Evolutionary conservation across 1,284 basidiomycete species (phyloP).

Genomic region (Ustilago shanxiensis): DNA sequence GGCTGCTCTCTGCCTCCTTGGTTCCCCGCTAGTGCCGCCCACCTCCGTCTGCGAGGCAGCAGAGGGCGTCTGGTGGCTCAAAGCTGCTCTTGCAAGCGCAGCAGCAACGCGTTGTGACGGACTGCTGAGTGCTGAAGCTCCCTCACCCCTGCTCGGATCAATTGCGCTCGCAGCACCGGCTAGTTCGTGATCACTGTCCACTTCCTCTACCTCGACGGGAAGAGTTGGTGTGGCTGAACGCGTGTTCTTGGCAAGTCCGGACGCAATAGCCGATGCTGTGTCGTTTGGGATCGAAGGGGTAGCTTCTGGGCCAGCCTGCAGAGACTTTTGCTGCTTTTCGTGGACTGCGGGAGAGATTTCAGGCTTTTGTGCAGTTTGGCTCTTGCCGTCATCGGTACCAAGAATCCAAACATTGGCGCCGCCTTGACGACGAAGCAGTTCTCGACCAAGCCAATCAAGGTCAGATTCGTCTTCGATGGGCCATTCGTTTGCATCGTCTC

Average conservation of each 20-base stretch:
- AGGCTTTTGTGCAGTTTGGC: neutral
- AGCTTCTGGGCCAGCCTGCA: neutral
- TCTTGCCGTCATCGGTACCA: slow-evolving; percentile 24
- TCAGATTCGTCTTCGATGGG: slow-evolving; percentile 49
- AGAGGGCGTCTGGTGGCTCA: neutral
- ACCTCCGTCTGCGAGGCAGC: neutral
- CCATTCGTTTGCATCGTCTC: slow-evolving; percentile 28
- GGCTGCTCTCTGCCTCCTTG: slow-evolving; percentile 25
- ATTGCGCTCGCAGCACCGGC: neutral
- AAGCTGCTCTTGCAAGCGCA: slow-evolving; percentile 27
- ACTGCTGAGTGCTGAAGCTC: neutral
- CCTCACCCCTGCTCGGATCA: neutral
- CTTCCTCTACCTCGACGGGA: slow-evolving; percentile 30
- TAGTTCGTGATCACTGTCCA: slow-evolving; percentile 25
- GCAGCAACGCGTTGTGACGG: slow-evolving; percentile 30
- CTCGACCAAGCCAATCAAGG: slow-evolving; percentile 58
- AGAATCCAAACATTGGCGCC: slow-evolving; percentile 55
- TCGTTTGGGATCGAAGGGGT: neutral
- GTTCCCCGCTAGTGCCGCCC: neutral
- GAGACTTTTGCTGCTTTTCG: neutral
- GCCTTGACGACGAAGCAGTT: slow-evolving; percentile 38
- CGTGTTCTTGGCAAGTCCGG: neutral
- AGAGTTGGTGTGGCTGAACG: neutral
- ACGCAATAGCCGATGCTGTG: neutral
- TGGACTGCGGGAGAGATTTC: neutral